Evolutionary conservation across 352 stramenopile species (phyloP).

Genomic region (Globisporangium nagaii): DNA sequence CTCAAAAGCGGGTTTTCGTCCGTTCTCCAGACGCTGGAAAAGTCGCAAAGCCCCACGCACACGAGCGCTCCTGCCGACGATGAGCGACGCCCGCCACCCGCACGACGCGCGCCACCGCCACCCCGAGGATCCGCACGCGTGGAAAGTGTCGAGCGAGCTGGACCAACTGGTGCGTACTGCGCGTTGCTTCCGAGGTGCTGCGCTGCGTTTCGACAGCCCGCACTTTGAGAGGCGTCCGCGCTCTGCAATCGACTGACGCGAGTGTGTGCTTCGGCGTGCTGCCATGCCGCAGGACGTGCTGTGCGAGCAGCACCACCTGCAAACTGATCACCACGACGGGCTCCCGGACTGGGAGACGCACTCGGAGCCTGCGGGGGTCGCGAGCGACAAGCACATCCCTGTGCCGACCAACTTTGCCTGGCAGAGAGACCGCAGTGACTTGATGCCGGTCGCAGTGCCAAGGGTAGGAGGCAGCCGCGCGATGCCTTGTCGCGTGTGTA

Average conservation of each 20-base stretch:
- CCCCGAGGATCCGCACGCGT: slow-evolving; percentile 27
- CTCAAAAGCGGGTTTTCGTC: too few relatives aligned
- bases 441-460: too few relatives aligned
- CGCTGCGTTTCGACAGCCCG: background rate
- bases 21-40: too few relatives aligned
- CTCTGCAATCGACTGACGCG: background rate
- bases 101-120: too few relatives aligned
- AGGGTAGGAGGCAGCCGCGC: too few relatives aligned
- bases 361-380: slow-evolving; percentile 29
- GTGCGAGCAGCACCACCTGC: slow-evolving; percentile 49
- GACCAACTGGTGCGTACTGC: slow-evolving; percentile 32
- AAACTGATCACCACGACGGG: slow-evolving; percentile 38
- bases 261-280: background rate
- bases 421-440: slow-evolving; percentile 5
- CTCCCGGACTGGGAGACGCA: slow-evolving; percentile 39
- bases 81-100: background rate
- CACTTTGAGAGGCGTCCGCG: background rate
- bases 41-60: too few relatives aligned
- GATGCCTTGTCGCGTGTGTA: too few relatives aligned
- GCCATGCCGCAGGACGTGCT: slow-evolving; percentile 25
- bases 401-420: slow-evolving; percentile 54
- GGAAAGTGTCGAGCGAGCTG: slow-evolving; percentile 48
- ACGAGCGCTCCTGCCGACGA: too few relatives aligned
- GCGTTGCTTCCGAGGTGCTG: too few relatives aligned
- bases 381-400: slow-evolving; percentile 10